Percentiles rank a stretch among this genome's conserved stretches.
These are phyloP conservation scores for Ligustrum vulgare DNA, from an alignment of 257 asterid species.

Conservation along the genomic window DNA sequence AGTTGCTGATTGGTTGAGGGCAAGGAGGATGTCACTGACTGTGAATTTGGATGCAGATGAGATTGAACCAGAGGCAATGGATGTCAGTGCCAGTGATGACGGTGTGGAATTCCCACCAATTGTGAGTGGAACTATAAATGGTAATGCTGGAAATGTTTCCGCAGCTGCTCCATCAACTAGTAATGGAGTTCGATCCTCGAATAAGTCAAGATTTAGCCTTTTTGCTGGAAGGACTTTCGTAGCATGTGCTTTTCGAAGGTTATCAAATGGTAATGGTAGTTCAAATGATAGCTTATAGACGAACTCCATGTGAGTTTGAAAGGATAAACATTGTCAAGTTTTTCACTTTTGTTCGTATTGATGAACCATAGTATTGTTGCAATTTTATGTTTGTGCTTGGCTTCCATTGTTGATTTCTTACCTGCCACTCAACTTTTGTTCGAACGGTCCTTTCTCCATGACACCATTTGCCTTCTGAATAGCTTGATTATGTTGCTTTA, in stretches of 20 bases:
- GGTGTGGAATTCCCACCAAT: conserved; percentile 48
- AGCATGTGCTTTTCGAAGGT: conserved; percentile 61
- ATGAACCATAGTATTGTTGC: conserved; percentile 1
- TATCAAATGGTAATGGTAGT: conserved; percentile 49
- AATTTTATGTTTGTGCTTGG: conserved; percentile 16
- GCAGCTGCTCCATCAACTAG: conserved; percentile 35
- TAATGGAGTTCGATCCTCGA: conserved; percentile 36
- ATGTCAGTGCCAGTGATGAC: conserved; percentile 54
- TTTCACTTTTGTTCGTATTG: conserved; percentile 12
- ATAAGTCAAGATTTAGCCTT: conserved; percentile 49
- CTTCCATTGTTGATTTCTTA: conserved; percentile 14
- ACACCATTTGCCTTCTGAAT: not conserved
- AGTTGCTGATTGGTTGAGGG: conserved; percentile 64
- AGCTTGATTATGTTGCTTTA: not conserved
- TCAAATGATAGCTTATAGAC: conserved; percentile 38
- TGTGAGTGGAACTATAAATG: conserved; percentile 16
- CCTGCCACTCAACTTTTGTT: not conserved
- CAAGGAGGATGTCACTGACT: conserved; percentile 52
- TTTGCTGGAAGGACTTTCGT: conserved; percentile 58
- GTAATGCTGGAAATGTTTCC: not conserved
- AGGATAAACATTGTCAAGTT: conserved; percentile 21
- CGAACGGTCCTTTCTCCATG: not conserved
- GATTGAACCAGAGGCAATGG: conserved; percentile 43
- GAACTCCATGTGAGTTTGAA: conserved; percentile 20
- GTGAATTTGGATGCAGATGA: conserved; percentile 76